Percentiles rank a stretch among this genome's conserved stretches.
Evolutionary conservation across 2,329 filamentous ascomycete genomes (phyloP).

Genomic region (Graphilbum ipis-grandicollis): DNA sequence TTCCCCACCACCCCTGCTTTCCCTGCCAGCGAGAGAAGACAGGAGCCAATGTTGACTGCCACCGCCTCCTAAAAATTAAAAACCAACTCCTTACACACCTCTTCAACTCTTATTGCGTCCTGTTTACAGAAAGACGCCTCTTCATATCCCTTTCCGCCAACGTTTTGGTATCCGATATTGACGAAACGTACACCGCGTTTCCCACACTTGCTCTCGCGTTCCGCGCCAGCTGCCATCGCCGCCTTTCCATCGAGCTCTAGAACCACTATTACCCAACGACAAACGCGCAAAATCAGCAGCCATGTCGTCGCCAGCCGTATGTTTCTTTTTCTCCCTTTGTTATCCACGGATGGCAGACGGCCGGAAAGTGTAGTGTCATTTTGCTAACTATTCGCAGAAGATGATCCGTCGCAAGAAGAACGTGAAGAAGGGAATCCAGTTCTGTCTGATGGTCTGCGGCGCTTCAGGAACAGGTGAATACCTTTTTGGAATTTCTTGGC

Average conservation of each 20-base stretch:
- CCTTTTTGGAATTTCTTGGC: conserved; percentile 2
- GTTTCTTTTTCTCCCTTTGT: conserved; percentile 8
- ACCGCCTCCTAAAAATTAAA: conserved; percentile 11
- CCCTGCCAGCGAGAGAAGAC: too few relatives aligned
- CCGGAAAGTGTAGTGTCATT: too few relatives aligned
- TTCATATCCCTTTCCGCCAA: neutral
- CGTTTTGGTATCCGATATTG: too few relatives aligned
- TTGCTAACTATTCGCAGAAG: conserved; percentile 34
- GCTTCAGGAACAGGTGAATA: conserved; percentile 88
- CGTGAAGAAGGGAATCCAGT: conserved; percentile 99
- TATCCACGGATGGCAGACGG: neutral
- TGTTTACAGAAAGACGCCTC: neutral
- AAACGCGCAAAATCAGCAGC: conserved; percentile 3
- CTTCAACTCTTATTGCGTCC: conserved; percentile 1
- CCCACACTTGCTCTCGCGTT: neutral
- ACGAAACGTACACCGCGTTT: too few relatives aligned
- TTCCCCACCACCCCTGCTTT: conserved; percentile 2
- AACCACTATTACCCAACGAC: too few relatives aligned
- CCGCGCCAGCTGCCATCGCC: neutral
- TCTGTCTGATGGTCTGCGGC: conserved; percentile 99
- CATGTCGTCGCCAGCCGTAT: conserved; percentile 18
- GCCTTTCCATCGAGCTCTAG: too few relatives aligned
- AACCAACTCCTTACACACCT: conserved; percentile 7
- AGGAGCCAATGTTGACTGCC: conserved; percentile 4
- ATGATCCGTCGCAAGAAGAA: conserved; percentile 99